Conservation (phyloP, 352 stramenopile genomes). For the Pythium phragmitis region DNA sequence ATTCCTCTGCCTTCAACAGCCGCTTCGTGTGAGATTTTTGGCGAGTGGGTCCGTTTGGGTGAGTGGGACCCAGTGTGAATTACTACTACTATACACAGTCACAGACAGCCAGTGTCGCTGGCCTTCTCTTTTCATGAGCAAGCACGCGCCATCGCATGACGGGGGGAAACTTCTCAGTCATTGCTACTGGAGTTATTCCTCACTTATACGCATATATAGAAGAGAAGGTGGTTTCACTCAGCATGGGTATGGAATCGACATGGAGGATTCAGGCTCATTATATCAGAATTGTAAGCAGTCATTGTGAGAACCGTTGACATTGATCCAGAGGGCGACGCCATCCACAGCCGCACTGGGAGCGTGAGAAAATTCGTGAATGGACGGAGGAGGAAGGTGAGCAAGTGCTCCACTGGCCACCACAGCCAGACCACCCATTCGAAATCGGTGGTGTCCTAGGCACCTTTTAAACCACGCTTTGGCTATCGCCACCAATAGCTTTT, state of each 20-base stretch:
- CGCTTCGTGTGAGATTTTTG: background rate
- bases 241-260: constrained; percentile 31
- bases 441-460: constrained; percentile 2
- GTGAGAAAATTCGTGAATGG: background rate
- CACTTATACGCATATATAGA: background rate
- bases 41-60: background rate
- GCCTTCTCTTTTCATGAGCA: background rate
- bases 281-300: constrained; percentile 30
- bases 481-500: constrained; percentile 3
- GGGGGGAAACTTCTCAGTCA: background rate
- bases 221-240: constrained; percentile 24
- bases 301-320: constrained; percentile 25
- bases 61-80: background rate
- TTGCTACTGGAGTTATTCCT: background rate
- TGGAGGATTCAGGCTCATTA: constrained; percentile 33
- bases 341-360: background rate
- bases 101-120: background rate
- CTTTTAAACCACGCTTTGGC: background rate
- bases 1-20: background rate
- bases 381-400: background rate
- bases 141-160: background rate
- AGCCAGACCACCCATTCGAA: constrained; percentile 15
- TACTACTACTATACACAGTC: background rate
- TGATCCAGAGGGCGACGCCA: background rate
- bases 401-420: background rate